Base-by-base conservation (phyloP, 768 basidiomycete genomes). In the Collybiopsis confluens region DNA sequence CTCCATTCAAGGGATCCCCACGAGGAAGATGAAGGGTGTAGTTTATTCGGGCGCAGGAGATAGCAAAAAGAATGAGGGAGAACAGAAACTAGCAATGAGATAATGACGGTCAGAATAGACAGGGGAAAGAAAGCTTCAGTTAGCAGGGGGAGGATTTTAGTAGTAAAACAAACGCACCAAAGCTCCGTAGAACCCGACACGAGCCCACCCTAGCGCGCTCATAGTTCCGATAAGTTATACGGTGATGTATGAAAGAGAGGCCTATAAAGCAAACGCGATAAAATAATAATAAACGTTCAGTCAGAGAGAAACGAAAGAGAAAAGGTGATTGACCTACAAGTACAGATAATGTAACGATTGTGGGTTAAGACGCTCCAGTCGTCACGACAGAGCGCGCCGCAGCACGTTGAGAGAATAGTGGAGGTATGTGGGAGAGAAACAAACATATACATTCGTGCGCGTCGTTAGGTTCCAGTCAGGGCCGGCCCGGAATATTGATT, bases 11-110 rank as follows among this genome's bases (percentile, higher is more conserved):
- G 1, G 83, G 75, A 60, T 88, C 86, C 11, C 63, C 64, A 2
- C 61, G 56, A 0, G 77, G 74, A 13, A 85, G 64, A 57, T 81
- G 75, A 50, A 73, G 74, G n/a, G 89, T 91, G 64, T 88, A 87
- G 54, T 80, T 72, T 50, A 90, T 63, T 51, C 89, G 74, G 18
- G 79, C 79, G 33, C 79, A 81, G 18, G 78, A 74, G 45, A 90
- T 67, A 36, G 78, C 78, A 37, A 86, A 71, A n/a, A 81, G 64
- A 50, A 85, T 70, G 55, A 79, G 68, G 1, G 83, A 79, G 65
- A 83, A 81, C 35, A 81, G 46, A 40, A 64, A 60, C 78, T 79
- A 6, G n/a, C n/a, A n/a, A n/a, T n/a, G n/a, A n/a, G n/a, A n/a
- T 33, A 33, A 6, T 33, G 30, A 6, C 13, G 6, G 13, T 6